Conservation (phyloP, 192 early-diverging fungal species). For the Gryganskiella cystojenkinii region DNA sequence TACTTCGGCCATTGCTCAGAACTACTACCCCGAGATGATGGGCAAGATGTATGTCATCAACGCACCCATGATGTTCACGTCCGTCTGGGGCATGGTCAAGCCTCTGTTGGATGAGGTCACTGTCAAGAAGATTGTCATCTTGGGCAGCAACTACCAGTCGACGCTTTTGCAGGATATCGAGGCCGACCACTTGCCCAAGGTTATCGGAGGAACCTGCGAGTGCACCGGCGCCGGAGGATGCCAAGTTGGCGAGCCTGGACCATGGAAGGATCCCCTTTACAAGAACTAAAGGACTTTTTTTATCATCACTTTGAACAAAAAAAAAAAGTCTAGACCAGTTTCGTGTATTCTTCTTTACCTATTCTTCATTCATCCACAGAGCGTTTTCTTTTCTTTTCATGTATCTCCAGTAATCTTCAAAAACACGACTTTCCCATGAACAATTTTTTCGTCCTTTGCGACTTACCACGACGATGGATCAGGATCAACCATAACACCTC, state of each 20-base stretch:
- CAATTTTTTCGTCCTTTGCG: no score
- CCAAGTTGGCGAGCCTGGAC: slow-evolving; percentile 57
- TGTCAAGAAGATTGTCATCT: slow-evolving; percentile 64
- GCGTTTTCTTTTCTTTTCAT: no score
- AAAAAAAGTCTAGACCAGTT: no score
- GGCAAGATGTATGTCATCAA: slow-evolving; percentile 89
- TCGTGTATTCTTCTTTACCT: no score
- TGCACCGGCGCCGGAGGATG: slow-evolving; percentile 56
- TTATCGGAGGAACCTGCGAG: slow-evolving; percentile 59
- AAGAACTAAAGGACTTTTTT: slow-evolving; percentile 27
- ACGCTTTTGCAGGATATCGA: slow-evolving; percentile 57
- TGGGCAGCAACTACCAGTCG: slow-evolving; percentile 56
- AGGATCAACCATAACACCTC: no score
- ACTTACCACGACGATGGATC: no score
- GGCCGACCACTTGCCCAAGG: slow-evolving; percentile 52
- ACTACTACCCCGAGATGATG: slow-evolving; percentile 87
- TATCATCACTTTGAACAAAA: no score
- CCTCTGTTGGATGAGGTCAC: slow-evolving; percentile 66
- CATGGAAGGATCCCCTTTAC: slow-evolving; percentile 60
- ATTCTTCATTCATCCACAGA: no score
- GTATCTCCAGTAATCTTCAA: no score
- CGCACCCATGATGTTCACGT: slow-evolving; percentile 79
- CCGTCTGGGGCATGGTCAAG: slow-evolving; percentile 64
- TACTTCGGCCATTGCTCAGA: slow-evolving; percentile 76
- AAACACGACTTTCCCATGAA: no score